phyloP scores from a whole-genome alignment of 257 asterid genomes.

The Primulina huaijiensis region DNA sequence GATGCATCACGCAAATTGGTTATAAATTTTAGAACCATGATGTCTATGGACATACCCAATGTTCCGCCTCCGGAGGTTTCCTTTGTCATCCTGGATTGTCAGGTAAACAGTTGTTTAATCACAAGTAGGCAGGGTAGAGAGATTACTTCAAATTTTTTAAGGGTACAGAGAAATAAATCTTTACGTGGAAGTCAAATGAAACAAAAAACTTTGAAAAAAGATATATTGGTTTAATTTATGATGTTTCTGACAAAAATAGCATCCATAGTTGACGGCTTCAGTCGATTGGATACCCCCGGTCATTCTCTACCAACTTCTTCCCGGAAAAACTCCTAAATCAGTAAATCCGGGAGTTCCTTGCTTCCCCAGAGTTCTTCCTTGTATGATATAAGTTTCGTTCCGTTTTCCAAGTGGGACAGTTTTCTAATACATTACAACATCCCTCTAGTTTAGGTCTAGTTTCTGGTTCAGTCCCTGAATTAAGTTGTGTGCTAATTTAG shows the following conservation, averaged over 20 bases:
- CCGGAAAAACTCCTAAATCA: too few species aligned
- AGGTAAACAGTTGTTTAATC: background rate
- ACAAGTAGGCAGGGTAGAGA: background rate
- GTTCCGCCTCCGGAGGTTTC: conserved; percentile 41
- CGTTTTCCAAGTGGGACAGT: background rate
- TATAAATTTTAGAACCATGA: conserved; percentile 15
- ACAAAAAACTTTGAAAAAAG: background rate
- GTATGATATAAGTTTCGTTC: background rate
- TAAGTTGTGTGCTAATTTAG: too few species aligned
- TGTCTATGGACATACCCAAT: conserved; percentile 50
- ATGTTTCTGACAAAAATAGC: too few species aligned
- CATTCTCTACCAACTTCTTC: too few species aligned
- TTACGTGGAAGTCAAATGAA: background rate
- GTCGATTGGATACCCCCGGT: too few species aligned
- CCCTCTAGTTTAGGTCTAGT: too few species aligned
- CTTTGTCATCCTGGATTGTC: conserved; percentile 47
- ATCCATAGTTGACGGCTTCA: too few species aligned
- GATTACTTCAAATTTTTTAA: background rate
- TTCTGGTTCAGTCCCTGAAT: background rate
- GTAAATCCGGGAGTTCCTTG: too few species aligned
- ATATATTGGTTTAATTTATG: too few species aligned
- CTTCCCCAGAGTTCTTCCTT: too few species aligned
- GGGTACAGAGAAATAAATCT: background rate
- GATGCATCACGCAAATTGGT: background rate
- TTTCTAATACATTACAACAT: background rate